These are phyloP conservation scores for Hymenoscyphus infarciens DNA, from an alignment of 2,329 filamentous ascomycete species.

Conservation along the genomic window DNA sequence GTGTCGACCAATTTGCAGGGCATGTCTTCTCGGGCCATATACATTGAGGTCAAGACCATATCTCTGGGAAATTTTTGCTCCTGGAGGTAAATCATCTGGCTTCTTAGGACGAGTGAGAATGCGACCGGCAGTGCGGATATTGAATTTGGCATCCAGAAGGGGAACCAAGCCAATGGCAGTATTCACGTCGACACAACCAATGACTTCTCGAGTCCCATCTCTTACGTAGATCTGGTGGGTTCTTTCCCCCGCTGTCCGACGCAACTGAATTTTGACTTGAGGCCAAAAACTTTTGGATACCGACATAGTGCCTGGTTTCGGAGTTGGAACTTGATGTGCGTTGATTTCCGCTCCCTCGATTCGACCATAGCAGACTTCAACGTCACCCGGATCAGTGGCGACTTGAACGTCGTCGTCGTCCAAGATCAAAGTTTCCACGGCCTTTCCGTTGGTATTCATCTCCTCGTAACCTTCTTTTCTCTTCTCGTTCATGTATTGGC, in stretches of 20 bases:
- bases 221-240: slow-evolving; percentile 65
- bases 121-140: slow-evolving; percentile 68
- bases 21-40: slow-evolving; percentile 70
- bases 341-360: slow-evolving; percentile 65
- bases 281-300: slow-evolving; percentile 63
- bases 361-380: slow-evolving; percentile 79
- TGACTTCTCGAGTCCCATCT: slow-evolving; percentile 67
- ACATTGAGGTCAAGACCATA: slow-evolving; percentile 70
- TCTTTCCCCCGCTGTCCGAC: slow-evolving; percentile 52
- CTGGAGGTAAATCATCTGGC: slow-evolving; percentile 57
- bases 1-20: slow-evolving; percentile 61
- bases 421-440: slow-evolving; percentile 45
- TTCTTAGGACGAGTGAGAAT: slow-evolving; percentile 64
- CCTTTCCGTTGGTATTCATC: slow-evolving; percentile 31
- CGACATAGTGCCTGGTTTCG: slow-evolving; percentile 59
- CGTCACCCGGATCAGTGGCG: slow-evolving; percentile 56
- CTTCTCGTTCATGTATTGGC: slow-evolving; percentile 63
- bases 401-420: slow-evolving; percentile 58
- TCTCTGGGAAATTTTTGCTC: slow-evolving; percentile 56
- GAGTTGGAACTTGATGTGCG: slow-evolving; percentile 64
- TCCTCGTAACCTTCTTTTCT: slow-evolving; percentile 43
- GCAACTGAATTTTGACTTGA: slow-evolving; percentile 68
- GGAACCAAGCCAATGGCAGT: slow-evolving; percentile 66
- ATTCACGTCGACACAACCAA: slow-evolving; percentile 70
- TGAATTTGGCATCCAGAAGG: slow-evolving; percentile 65